These are phyloP conservation scores for Fomitopsis pinicola DNA, from an alignment of 1,284 basidiomycete species.

Conservation along the genomic window DNA sequence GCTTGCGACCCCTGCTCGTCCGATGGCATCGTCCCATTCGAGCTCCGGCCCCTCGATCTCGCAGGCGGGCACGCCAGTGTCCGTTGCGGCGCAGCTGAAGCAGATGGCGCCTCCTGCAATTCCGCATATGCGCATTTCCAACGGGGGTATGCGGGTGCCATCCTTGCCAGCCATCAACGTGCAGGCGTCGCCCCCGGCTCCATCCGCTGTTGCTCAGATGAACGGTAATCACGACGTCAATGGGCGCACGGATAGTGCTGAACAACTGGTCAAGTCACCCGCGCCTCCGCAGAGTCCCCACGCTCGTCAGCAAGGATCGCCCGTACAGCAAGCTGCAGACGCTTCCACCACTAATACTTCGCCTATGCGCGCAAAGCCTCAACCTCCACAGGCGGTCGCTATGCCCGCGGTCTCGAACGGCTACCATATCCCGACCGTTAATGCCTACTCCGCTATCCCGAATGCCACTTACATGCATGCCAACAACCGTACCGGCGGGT, in stretches of 20 bases:
- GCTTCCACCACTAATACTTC: constrained; percentile 15
- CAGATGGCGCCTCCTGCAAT: constrained; percentile 44
- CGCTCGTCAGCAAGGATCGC: constrained; percentile 5
- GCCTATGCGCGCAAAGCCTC: constrained; percentile 40
- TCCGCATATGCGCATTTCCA: constrained; percentile 55
- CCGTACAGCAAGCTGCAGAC: constrained; percentile 8
- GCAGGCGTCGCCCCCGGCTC: constrained; percentile 30
- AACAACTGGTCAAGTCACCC: constrained; percentile 18
- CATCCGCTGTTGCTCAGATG: constrained; percentile 20
- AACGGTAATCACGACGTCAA: constrained; percentile 17
- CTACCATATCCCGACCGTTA: constrained; percentile 41
- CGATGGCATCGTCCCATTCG: constrained; percentile 10
- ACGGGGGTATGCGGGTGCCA: constrained; percentile 47
- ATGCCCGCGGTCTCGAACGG: constrained; percentile 35
- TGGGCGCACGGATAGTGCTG: constrained; percentile 12
- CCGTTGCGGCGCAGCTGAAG: constrained; percentile 53
- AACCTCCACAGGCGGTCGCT: constrained; percentile 31
- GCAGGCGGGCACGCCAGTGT: constrained; percentile 28
- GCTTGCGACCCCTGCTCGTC: constrained; percentile 6
- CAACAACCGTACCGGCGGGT: constrained; percentile 27
- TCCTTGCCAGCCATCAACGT: constrained; percentile 15
- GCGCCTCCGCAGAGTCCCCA: constrained; percentile 11
- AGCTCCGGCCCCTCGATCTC: constrained; percentile 10
- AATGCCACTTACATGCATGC: constrained; percentile 30
- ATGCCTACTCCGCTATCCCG: constrained; percentile 32